Percentiles rank a stretch among this genome's conserved stretches.
Conservation (phyloP, 345 rosid species). For the Balakata baccata region DNA sequence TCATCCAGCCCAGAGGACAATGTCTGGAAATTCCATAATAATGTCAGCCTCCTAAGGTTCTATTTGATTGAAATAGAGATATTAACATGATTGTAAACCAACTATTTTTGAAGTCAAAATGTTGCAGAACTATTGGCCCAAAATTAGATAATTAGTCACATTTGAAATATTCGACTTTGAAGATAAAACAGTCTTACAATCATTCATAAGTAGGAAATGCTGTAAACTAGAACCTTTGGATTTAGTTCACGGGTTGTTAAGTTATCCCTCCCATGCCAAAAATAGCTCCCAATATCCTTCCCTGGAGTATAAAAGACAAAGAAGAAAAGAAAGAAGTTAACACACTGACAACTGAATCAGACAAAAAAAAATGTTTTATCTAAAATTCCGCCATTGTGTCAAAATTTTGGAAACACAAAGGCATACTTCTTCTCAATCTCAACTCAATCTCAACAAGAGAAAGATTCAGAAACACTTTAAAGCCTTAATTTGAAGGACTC, state of each 20-base stretch:
- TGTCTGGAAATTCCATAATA: conserved; percentile 42
- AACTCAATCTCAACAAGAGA: not conserved
- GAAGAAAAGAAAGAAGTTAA: conserved; percentile 10
- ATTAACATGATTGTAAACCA: not conserved
- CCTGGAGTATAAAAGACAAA: conserved; percentile 40
- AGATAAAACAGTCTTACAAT: not conserved
- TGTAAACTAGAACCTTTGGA: conserved; percentile 56
- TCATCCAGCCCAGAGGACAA: conserved; percentile 87
- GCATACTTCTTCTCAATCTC: not conserved
- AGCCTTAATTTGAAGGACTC: not conserved
- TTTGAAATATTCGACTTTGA: not conserved
- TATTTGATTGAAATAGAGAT: not conserved
- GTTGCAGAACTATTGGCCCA: not conserved
- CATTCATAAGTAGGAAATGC: conserved; percentile 15
- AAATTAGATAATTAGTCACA: not conserved
- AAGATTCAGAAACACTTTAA: not conserved
- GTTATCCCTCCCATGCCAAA: conserved; percentile 90
- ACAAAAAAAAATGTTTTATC: not conserved
- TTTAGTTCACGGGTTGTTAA: conserved; percentile 58
- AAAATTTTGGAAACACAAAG: not conserved
- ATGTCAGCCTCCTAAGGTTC: conserved; percentile 11
- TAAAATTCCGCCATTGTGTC: not conserved
- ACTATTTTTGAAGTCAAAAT: not conserved
- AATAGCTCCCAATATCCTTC: conserved; percentile 65
- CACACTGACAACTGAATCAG: not conserved